Evolutionary conservation across 2,329 filamentous ascomycete genomes (phyloP), one percentile per base, ranked within the genome.

Genomic region (Sphaerulina populicola): DNA sequence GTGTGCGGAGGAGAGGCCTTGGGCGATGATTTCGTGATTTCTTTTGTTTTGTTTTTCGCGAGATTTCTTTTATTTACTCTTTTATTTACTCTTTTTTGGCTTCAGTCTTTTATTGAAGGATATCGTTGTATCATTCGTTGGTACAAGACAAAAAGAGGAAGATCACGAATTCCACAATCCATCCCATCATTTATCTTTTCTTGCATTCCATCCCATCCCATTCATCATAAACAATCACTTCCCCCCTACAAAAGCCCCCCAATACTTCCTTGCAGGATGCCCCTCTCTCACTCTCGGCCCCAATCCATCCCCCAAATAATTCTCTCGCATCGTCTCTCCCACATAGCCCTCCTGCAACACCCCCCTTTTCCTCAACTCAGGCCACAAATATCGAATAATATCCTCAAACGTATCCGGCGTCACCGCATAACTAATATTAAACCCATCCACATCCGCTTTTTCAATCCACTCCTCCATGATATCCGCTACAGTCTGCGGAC

Each of bases 381-480:
- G 69, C 47, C 69, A 60, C 3, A 71, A 52, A 29, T 67, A 58
- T 33, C 68, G 64, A 12, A 69, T 66, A 2, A 69, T 57, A 51
- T 69, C 68, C 35, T 67, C 66, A 51, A 69, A 69, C 1, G 63
- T 66, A 0, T 71, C 70, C 0, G 72, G 72, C 0, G 70, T 73
- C 0, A 69, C 72, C 0, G 72, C 71, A 21, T 75, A 73, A 8
- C 66, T 67, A 10, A 72, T 59, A 33, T 71, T 72, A 59, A 72
- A 72, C 0, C 69, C 70, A 51, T 72, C 70, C 3, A 75, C 60
- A 38, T 70, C 69, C 0, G 69, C 72, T 47, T 74, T 71, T 1
- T 60, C 49, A 0, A 74, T 65, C 73, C 73, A 76, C 1, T 63
- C 57, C 57, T 75, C 70, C 56, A 76, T 54, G 30, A 73, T 70